Conservation (phyloP, 768 basidiomycete genomes). For the Leccinum subgranulosum region DNA sequence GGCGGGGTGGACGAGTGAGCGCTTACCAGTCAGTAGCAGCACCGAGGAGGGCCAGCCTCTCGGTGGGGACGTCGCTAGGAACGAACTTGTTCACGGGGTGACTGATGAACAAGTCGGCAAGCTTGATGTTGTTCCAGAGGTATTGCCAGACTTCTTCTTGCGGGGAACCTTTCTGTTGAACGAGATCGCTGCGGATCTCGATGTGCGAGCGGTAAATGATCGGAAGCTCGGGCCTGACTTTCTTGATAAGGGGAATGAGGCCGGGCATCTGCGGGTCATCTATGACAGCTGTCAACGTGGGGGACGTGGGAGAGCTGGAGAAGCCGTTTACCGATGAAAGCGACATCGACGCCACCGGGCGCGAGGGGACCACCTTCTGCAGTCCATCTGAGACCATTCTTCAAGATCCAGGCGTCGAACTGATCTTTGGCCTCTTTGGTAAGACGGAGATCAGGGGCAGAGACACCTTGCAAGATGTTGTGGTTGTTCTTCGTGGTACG, state of each 20-base stretch:
- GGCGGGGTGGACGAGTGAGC: constrained; percentile 15
- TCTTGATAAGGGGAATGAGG: constrained; percentile 88
- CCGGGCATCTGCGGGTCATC: constrained; percentile 95
- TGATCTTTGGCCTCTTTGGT: constrained; percentile 73
- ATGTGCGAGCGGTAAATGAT: constrained; percentile 96
- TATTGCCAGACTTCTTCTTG: constrained; percentile 95
- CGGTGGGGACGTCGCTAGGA: constrained; percentile 73
- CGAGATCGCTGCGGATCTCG: constrained; percentile 86
- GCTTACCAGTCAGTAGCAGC: constrained; percentile 84
- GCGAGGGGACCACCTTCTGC: constrained; percentile 82
- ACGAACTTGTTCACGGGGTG: constrained; percentile 96
- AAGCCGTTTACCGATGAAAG: constrained; percentile 68
- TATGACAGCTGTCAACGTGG: constrained; percentile 24
- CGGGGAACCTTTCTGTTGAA: constrained; percentile 76
- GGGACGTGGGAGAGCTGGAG: neutral
- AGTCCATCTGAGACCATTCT: constrained; percentile 88
- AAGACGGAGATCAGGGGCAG: constrained; percentile 71
- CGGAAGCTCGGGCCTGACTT: constrained; percentile 77
- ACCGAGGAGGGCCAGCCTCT: constrained; percentile 70
- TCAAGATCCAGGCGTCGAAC: constrained; percentile 86
- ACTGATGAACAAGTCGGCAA: constrained; percentile 89
- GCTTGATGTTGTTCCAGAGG: constrained; percentile 88
- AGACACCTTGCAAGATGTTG: constrained; percentile 93
- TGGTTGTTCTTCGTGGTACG: constrained; percentile 95
- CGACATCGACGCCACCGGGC: constrained; percentile 79